Evolutionary conservation across 192 early-diverging fungal genomes (phyloP).

Genomic region (Rhizophlyctis rosea): DNA sequence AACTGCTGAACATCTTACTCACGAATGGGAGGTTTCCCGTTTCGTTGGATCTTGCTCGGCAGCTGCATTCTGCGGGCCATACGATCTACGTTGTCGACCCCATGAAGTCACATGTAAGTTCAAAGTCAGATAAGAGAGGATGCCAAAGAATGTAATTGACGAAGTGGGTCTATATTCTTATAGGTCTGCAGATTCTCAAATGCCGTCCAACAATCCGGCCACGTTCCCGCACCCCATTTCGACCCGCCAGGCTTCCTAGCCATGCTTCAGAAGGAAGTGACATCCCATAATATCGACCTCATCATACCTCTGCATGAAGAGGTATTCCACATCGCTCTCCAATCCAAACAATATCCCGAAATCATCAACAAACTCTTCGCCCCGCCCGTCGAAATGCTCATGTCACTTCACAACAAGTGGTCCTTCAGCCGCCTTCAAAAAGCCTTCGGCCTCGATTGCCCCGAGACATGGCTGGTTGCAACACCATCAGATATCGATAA

Average conservation of each 20-base stretch:
- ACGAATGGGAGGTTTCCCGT: not conserved
- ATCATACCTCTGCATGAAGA: constrained; percentile 6
- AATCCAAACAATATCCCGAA: not conserved
- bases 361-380: constrained; percentile 4
- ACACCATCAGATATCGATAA: not conserved
- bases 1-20: not conserved
- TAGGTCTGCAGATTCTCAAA: constrained; percentile 11
- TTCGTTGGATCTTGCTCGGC: constrained; percentile 4
- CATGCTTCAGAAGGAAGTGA: not conserved
- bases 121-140: too few species aligned
- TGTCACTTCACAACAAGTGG: not conserved
- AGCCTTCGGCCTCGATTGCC: not conserved
- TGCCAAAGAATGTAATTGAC: too few species aligned
- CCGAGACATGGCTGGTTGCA: not conserved
- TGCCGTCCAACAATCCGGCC: constrained; percentile 1
- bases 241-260: not conserved
- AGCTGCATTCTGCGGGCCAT: not conserved
- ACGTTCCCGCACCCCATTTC: constrained; percentile 3
- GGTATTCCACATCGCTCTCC: not conserved
- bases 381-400: not conserved
- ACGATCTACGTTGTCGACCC: constrained; percentile 9
- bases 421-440: not conserved
- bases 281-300: not conserved
- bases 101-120: constrained; percentile 10
- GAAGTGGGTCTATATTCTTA: too few species aligned